Evolutionary conservation across 1,284 basidiomycete species (phyloP).

Genomic region (Irpex rosettiformis): DNA sequence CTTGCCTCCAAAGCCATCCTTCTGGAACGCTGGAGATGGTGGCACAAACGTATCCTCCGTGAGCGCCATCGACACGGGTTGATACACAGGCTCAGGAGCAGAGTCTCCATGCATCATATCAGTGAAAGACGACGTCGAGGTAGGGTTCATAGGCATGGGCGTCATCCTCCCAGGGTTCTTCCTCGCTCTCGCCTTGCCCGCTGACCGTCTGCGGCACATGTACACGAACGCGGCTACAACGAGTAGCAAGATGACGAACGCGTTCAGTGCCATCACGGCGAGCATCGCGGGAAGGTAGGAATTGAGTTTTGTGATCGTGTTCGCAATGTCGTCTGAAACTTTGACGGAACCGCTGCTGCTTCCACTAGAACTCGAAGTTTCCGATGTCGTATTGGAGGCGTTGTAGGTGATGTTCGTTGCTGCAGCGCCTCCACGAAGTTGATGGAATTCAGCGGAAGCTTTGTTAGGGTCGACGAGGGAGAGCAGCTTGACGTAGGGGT

Average conservation of each 20-base stretch:
- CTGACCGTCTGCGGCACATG: conserved; percentile 41
- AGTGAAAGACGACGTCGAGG: conserved; percentile 23
- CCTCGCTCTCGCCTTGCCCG: conserved; percentile 30
- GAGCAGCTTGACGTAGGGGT: conserved; percentile 73
- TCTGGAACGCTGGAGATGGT: conserved; percentile 57
- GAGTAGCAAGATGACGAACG: conserved; percentile 59
- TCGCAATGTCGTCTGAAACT: conserved; percentile 51
- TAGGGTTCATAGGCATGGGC: conserved; percentile 44
- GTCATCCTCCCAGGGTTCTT: conserved; percentile 47
- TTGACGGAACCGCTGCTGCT: conserved; percentile 38
- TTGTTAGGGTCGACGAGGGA: conserved; percentile 62
- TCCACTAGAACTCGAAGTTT: conserved; percentile 15
- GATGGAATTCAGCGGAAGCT: conserved; percentile 68
- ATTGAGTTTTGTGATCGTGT: conserved; percentile 56
- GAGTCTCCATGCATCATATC: conserved; percentile 14
- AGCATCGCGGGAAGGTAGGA: conserved; percentile 67
- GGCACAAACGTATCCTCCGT: conserved; percentile 71
- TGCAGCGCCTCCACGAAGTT: conserved; percentile 57
- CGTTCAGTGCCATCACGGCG: conserved; percentile 69
- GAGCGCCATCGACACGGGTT: conserved; percentile 73
- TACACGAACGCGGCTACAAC: conserved; percentile 46
- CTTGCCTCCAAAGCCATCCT: conserved; percentile 41
- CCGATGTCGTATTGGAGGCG: conserved; percentile 38
- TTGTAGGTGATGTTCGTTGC: conserved; percentile 66
- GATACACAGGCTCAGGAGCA: conserved; percentile 41